Evolutionary conservation across 352 stramenopile species (phyloP), one percentile per base, ranked within the genome.

Genomic region (Saprolegnia diclina): DNA sequence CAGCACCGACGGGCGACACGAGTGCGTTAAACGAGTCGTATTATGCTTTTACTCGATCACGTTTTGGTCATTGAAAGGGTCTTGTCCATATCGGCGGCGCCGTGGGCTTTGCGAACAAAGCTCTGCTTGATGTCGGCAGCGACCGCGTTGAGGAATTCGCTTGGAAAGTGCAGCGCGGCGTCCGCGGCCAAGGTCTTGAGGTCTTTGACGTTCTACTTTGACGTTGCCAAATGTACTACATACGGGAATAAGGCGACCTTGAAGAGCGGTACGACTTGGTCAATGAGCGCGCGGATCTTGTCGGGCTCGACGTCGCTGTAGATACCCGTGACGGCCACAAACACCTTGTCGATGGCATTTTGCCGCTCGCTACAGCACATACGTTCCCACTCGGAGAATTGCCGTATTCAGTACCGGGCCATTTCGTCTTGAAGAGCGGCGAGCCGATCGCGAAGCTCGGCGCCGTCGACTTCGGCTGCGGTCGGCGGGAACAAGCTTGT

Each of bases 241-340:
- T 32, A 32, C 9, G 71, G 59, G 42, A 73, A 71, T 26, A 70
- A 45, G 5, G 56, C 64, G 37, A 87, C 81, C 71, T 95, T 89
- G 76, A 96, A 96, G 18, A 91, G 78, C 24, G 59, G 70, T 0
- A 78, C 84, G 46, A 96, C 83, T 29, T 54, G 73, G 16, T 67
- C 59, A 0, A 90, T 80, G 5, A 95, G 79, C 44, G 65, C 22
- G 2, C 73, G 72, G 9, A 96, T 79, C 52, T 82, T 76, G 14
- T 86, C 79, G 0, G 87, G 86, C 63, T 96, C 87, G 10, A 79
- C 81, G 71, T 97, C 87, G 63, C 74, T 82, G 73, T 95, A 96
- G 10, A 96, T 67, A 14, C 65, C 75, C 56, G 81, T 84, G 13
- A 88, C 77, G 0, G 78, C 83, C 2, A 56, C 54, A 5, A 82